Evolutionary conservation across 2,329 filamentous ascomycete species (phyloP), one percentile per base, ranked within the genome.

Genomic region (Colletotrichum echinochloae): DNA sequence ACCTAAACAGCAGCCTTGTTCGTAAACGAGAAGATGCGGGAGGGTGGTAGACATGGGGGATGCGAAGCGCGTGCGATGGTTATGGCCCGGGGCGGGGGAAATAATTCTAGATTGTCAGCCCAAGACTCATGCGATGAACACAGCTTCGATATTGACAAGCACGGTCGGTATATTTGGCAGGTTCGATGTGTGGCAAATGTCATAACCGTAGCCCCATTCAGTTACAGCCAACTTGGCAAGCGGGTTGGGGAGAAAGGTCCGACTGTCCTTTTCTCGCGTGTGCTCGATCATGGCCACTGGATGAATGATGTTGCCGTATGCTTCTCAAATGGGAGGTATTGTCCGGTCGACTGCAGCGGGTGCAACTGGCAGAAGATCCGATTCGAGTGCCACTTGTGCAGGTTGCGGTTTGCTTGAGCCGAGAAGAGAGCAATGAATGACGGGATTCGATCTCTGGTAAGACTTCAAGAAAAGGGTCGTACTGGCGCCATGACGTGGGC

Each of bases 271-370:
- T 8, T 5, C 49, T 61, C 60, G 62, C 56, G 56, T 62, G 60
- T 35, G 23, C 48, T 70, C 41, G 49, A 48, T 61, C 39, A 46
- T 35, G 16, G 20, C 28, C 23, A 44, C 39, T 48, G 56, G 33
- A 80, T 80, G 35, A 84, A 77, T 49, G 81, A 80, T 41, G 80
- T 77, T 12, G 81, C 78, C 72, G 85, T 76, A 72, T 80, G 77
- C 74, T n/a, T n/a, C n/a, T n/a, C n/a, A n/a, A n/a, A n/a, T 71
- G 67, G 78, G 80, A 49, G 54, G 14, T 3, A 51, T 23, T 33
- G 49, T 28, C 20, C 33, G 56, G 41, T 51, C 18, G 49, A 51
- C 26, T 56, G 63, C 62, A 66, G 49, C 56, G 49, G 61, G 56
- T 66, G 56, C 33, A 39, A 57, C 63, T 49, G 26, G 41, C 16